These are phyloP conservation scores for Wallacemonas sp. DNA, from an alignment of 208 protist genomes.

Conservation along the genomic window DNA sequence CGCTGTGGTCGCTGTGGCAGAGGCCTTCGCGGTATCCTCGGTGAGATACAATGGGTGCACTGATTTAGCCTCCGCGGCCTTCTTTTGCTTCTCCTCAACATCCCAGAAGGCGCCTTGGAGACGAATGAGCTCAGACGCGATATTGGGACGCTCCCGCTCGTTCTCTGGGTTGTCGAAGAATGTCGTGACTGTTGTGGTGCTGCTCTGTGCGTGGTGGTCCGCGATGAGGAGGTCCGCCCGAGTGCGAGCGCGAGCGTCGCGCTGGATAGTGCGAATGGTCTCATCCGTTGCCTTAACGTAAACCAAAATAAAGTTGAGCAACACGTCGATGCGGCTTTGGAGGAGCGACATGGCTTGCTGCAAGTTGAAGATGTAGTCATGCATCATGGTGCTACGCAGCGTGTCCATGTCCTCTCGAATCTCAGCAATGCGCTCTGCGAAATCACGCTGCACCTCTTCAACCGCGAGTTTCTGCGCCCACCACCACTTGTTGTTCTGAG, in stretches of 20 bases:
- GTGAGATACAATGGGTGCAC: neutral
- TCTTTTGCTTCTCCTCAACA: neutral
- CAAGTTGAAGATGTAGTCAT: constrained; percentile 26
- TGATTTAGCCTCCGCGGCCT: neutral
- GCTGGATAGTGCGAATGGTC: constrained; percentile 10
- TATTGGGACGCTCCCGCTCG: constrained; percentile 3
- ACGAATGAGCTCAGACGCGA: constrained; percentile 4
- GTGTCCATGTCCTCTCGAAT: constrained; percentile 16
- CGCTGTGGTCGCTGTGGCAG: neutral
- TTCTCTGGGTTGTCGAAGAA: constrained; percentile 12
- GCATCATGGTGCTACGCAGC: constrained; percentile 13
- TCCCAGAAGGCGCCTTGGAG: constrained; percentile 6
- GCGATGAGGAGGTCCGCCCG: constrained; percentile 12
- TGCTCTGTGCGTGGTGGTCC: constrained; percentile 7
- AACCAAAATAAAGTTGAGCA: constrained; percentile 43
- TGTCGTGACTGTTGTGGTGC: neutral
- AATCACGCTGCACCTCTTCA: constrained; percentile 24
- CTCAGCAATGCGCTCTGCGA: constrained; percentile 7
- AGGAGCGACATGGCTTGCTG: constrained; percentile 18
- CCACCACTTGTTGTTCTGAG: constrained; percentile 20
- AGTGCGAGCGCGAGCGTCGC: constrained; percentile 1
- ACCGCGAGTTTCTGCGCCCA: constrained; percentile 36
- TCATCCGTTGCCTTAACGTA: constrained; percentile 13
- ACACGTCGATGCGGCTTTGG: constrained; percentile 38
- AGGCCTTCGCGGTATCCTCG: neutral